Conservation (phyloP, 495 filamentous ascomycete species). For the Hypoxylon cercidicola region DNA sequence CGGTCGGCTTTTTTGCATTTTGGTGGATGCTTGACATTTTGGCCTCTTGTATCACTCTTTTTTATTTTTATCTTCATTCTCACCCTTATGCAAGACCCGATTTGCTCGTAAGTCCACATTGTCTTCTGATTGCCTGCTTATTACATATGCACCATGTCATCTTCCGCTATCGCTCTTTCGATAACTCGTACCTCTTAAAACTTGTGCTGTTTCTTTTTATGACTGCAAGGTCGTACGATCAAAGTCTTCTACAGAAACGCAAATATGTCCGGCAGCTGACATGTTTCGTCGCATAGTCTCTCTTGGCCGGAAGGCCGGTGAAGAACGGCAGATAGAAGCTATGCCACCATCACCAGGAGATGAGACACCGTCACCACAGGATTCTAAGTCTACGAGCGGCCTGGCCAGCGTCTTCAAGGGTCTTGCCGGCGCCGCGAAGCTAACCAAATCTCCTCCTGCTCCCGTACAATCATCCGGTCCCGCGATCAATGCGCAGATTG, state of each 20-base stretch:
- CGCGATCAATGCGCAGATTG: constrained; percentile 42
- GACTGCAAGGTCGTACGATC: not conserved
- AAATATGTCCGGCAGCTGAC: constrained; percentile 44
- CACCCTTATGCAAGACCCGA: constrained; percentile 44
- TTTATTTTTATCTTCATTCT: constrained; percentile 22
- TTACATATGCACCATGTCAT: constrained; percentile 22
- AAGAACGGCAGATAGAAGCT: constrained; percentile 49
- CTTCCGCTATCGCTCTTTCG: constrained; percentile 26
- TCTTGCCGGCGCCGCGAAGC: constrained; percentile 57
- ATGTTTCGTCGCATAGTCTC: constrained; percentile 59
- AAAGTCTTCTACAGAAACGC: constrained; percentile 13
- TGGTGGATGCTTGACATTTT: constrained; percentile 23
- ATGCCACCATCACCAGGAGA: constrained; percentile 69
- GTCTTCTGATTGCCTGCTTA: constrained; percentile 32
- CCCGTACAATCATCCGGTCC: constrained; percentile 46
- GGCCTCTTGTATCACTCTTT: constrained; percentile 33
- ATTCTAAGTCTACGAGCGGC: constrained; percentile 58
- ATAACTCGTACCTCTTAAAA: constrained; percentile 13
- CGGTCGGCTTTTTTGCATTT: constrained; percentile 18
- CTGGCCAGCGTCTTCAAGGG: constrained; percentile 67
- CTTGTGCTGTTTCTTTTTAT: constrained; percentile 4
- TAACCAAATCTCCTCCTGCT: constrained; percentile 55
- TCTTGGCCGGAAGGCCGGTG: constrained; percentile 54
- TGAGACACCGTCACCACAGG: constrained; percentile 58
- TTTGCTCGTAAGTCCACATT: constrained; percentile 40